Conservation (phyloP, 2,329 filamentous ascomycete species). For the Aspergillus jensenii region DNA sequence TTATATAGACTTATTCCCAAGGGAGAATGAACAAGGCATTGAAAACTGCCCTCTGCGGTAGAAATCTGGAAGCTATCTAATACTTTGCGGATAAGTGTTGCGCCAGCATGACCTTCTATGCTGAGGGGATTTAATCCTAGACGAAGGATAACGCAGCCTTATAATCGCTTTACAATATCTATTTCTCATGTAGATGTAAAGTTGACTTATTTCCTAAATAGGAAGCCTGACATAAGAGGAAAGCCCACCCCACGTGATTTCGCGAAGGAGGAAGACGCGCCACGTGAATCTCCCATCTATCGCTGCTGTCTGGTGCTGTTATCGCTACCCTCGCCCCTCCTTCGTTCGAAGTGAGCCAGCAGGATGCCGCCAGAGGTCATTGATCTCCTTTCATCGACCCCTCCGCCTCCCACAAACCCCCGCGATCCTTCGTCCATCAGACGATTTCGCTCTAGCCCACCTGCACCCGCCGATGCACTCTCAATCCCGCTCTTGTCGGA, state of each 20-base stretch:
- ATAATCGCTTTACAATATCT: too few relatives aligned
- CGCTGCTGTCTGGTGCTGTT: background rate
- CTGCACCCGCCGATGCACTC: background rate
- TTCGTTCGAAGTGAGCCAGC: background rate
- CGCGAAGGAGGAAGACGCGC: background rate
- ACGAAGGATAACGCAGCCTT: too few relatives aligned
- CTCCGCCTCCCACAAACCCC: constrained; percentile 22
- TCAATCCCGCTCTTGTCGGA: constrained; percentile 25
- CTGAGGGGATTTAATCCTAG: too few relatives aligned
- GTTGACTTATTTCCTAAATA: background rate
- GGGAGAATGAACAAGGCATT: too few relatives aligned
- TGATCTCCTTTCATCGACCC: constrained; percentile 37
- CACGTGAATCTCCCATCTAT: background rate
- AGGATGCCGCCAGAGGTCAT: constrained; percentile 43
- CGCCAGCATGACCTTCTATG: too few relatives aligned
- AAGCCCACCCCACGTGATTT: background rate
- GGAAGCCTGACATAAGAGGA: background rate
- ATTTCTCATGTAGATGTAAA: too few relatives aligned
- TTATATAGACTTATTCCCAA: too few relatives aligned
- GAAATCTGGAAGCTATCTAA: too few relatives aligned
- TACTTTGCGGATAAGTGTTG: too few relatives aligned
- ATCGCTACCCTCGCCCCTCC: background rate
- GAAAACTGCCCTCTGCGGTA: too few relatives aligned
- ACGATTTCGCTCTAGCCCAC: constrained; percentile 13
- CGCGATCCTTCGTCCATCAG: constrained; percentile 16